Evolutionary conservation across 1,284 basidiomycete species (phyloP).

Genomic region (Puccinia novopanici): DNA sequence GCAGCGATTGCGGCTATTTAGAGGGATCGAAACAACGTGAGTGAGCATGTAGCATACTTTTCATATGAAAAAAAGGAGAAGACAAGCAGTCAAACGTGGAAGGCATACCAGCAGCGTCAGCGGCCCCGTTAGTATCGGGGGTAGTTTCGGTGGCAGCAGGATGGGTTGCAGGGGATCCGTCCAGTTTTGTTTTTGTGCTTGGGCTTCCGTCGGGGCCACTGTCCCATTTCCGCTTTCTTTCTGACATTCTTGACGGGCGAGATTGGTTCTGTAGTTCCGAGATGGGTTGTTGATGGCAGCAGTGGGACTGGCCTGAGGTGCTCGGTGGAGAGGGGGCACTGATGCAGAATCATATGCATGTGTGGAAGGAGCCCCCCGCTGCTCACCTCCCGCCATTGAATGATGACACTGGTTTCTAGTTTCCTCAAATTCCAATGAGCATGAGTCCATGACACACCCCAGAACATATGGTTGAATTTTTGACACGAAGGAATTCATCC

Average conservation of each 20-base stretch:
- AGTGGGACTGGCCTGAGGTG: no score
- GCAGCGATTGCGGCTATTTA: constrained; percentile 46
- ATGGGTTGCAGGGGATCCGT: background rate
- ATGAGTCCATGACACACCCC: no score
- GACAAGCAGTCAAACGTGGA: background rate
- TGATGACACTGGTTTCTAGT: no score
- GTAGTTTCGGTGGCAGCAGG: background rate
- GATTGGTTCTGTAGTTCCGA: background rate
- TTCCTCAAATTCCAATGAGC: no score
- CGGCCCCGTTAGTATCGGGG: constrained; percentile 23
- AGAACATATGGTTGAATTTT: no score
- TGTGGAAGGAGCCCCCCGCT: no score
- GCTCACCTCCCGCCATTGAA: no score
- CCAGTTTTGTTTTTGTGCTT: constrained; percentile 27
- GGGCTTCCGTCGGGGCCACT: constrained; percentile 42
- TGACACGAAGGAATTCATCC: no score
- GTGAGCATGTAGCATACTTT: background rate
- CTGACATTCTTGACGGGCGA: constrained; percentile 12
- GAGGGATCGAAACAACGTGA: background rate
- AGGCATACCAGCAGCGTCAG: constrained; percentile 38
- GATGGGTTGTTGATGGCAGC: background rate
- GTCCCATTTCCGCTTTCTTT: constrained; percentile 50
- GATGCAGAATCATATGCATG: no score
- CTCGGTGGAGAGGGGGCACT: no score
- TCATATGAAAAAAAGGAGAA: background rate